These are phyloP conservation scores for Hanseniaspora hatyaiensis DNA, from an alignment of 805 yeast species.

Conservation along the genomic window DNA sequence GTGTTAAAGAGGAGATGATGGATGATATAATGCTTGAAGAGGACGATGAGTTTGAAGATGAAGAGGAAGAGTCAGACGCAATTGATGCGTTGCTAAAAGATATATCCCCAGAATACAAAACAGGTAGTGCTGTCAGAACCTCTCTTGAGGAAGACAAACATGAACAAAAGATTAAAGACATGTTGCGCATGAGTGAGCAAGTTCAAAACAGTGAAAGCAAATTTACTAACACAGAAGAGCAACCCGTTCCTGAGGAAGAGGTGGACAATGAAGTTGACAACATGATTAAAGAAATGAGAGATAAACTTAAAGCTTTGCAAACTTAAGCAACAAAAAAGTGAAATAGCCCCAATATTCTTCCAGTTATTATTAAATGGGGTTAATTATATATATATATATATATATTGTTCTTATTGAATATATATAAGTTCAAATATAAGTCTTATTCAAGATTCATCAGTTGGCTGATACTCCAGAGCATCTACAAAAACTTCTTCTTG, in stretches of 20 bases:
- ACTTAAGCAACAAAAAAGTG: too few relatives aligned
- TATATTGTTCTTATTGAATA: too few relatives aligned
- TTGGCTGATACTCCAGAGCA: background rate
- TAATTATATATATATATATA: too few relatives aligned
- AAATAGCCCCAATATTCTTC: too few relatives aligned
- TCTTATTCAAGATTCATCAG: too few relatives aligned
- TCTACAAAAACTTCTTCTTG: slow-evolving; percentile 25
- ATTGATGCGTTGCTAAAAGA: slow-evolving; percentile 50
- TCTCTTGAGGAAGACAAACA: slow-evolving; percentile 31
- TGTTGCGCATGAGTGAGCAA: slow-evolving; percentile 18
- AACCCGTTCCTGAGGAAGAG: slow-evolving; percentile 34
- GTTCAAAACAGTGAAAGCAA: slow-evolving; percentile 9
- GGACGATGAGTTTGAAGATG: slow-evolving; percentile 52
- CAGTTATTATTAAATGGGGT: slow-evolving; percentile 20
- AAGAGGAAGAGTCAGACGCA: slow-evolving; percentile 57
- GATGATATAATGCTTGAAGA: slow-evolving; percentile 64
- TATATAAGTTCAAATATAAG: background rate
- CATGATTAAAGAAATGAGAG: slow-evolving; percentile 75
- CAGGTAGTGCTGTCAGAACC: slow-evolving; percentile 31
- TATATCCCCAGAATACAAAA: slow-evolving; percentile 24
- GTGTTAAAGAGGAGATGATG: slow-evolving; percentile 88
- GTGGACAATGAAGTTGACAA: slow-evolving; percentile 58
- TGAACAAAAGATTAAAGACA: slow-evolving; percentile 20
- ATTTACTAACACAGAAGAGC: slow-evolving; percentile 27
- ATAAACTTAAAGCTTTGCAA: slow-evolving; percentile 75